phyloP scores from a whole-genome alignment of 495 filamentous ascomycete species.

The Tuber melanosporum region DNA sequence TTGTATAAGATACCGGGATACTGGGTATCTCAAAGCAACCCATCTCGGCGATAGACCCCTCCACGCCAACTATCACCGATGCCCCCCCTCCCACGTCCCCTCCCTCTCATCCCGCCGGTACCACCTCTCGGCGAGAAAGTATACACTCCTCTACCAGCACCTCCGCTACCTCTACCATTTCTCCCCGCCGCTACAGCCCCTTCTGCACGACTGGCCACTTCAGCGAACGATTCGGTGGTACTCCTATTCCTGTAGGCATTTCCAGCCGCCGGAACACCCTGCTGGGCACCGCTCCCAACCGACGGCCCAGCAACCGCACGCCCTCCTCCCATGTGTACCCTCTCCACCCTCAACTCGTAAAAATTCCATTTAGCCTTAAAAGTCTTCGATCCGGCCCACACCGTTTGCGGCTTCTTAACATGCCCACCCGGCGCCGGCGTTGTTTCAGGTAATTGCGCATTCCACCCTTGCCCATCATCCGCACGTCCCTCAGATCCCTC shows the following conservation, averaged over 20 bases:
- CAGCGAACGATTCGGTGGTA: neutral
- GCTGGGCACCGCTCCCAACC: neutral
- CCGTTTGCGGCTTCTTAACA: neutral
- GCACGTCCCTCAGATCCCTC: neutral
- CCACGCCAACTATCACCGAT: conserved; percentile 1
- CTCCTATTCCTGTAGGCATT: neutral
- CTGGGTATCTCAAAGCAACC: conserved; percentile 1
- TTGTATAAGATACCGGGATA: neutral
- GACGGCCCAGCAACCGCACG: neutral
- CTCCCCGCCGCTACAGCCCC: neutral
- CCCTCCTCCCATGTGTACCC: neutral
- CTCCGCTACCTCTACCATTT: neutral
- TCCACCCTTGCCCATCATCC: neutral
- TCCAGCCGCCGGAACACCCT: neutral
- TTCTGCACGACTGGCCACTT: neutral
- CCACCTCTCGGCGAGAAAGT: neutral
- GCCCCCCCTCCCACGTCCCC: conserved; percentile 22
- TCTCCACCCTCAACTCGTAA: conserved; percentile 5
- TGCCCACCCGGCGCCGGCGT: neutral
- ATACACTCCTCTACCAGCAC: neutral
- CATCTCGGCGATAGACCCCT: neutral
- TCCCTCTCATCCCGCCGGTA: neutral
- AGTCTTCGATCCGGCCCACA: neutral
- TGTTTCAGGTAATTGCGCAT: neutral
- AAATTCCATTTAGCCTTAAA: conserved; percentile 4